These are phyloP conservation scores for Nitzschia inconspicua DNA, from an alignment of 108 stramenopile species.

Conservation along the genomic window DNA sequence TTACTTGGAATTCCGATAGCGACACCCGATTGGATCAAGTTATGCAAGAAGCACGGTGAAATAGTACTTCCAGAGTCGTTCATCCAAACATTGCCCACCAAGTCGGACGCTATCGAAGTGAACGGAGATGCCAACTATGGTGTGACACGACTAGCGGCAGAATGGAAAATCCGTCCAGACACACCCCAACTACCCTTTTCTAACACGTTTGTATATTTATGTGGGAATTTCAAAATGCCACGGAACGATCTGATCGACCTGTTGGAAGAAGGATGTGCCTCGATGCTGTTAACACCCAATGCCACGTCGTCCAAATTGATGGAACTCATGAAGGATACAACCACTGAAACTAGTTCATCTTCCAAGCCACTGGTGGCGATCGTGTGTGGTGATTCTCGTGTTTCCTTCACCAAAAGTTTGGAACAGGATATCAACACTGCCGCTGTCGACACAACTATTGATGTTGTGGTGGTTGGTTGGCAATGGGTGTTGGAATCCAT, in stretches of 20 bases:
- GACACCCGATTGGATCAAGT: slow-evolving; percentile 52
- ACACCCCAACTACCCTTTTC: slow-evolving; percentile 12
- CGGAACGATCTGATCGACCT: slow-evolving; percentile 51
- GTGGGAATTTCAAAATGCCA: slow-evolving; percentile 36
- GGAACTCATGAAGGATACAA: slow-evolving; percentile 9
- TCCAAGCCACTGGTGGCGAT: slow-evolving; percentile 54
- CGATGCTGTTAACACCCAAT: slow-evolving; percentile 32
- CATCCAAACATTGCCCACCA: slow-evolving; percentile 47
- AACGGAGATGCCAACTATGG: slow-evolving; percentile 29
- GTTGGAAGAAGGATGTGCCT: slow-evolving; percentile 58
- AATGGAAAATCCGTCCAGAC: slow-evolving; percentile 14
- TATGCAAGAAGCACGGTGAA: slow-evolving; percentile 24
- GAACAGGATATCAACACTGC: slow-evolving; percentile 24
- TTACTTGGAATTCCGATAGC: slow-evolving; percentile 75
- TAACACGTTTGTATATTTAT: slow-evolving; percentile 42
- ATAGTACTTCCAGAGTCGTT: slow-evolving; percentile 5
- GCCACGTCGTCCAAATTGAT: slow-evolving; percentile 17
- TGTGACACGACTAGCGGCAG: slow-evolving; percentile 57
- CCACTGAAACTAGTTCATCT: no score
- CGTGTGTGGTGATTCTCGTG: slow-evolving; percentile 53
- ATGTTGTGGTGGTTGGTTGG: slow-evolving; percentile 50
- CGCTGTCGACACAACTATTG: background rate
- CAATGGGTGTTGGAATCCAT: slow-evolving; percentile 80
- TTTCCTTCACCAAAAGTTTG: slow-evolving; percentile 30
- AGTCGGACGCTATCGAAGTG: background rate